Percentiles rank a stretch among this genome's conserved stretches.
Evolutionary conservation across 345 rosid genomes (phyloP).

Genomic region (Aegle marmelos): DNA sequence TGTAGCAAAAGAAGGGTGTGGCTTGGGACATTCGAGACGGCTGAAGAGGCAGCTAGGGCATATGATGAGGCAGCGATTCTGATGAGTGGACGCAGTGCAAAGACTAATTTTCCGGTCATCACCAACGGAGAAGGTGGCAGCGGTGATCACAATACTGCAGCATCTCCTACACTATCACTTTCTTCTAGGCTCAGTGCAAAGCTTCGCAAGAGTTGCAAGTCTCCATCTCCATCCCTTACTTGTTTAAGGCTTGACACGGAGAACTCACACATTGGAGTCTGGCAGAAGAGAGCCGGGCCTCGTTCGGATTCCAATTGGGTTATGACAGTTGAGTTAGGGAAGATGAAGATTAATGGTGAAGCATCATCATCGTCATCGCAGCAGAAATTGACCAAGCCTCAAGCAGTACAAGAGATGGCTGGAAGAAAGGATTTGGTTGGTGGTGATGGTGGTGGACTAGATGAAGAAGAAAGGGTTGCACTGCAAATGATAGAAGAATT

Average conservation of each 20-base stretch:
- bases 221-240: constrained; percentile 69
- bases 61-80: constrained; percentile 71
- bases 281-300: constrained; percentile 78
- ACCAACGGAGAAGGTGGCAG: constrained; percentile 4
- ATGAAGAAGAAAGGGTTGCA: constrained; percentile 52
- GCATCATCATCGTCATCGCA: constrained; percentile 6
- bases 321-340: constrained; percentile 68
- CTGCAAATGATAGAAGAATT: constrained; percentile 50
- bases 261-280: constrained; percentile 72
- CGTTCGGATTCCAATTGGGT: constrained; percentile 66
- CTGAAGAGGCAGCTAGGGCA: constrained; percentile 73
- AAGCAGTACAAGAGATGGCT: background rate
- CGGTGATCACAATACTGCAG: constrained; percentile 7
- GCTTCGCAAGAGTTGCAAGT: constrained; percentile 58
- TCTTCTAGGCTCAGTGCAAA: constrained; percentile 58
- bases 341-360: constrained; percentile 7
- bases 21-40: constrained; percentile 82
- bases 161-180: constrained; percentile 23
- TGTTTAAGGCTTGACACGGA: constrained; percentile 75
- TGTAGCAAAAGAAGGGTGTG: constrained; percentile 72
- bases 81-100: constrained; percentile 75
- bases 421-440: constrained; percentile 8
- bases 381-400: background rate
- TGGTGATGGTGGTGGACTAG: constrained; percentile 34
- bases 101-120: constrained; percentile 58